Percentiles rank a stretch among this genome's conserved stretches.
phyloP scores from a whole-genome alignment of 2,329 filamentous ascomycete genomes.

The Drechmeria coniospora region DNA sequence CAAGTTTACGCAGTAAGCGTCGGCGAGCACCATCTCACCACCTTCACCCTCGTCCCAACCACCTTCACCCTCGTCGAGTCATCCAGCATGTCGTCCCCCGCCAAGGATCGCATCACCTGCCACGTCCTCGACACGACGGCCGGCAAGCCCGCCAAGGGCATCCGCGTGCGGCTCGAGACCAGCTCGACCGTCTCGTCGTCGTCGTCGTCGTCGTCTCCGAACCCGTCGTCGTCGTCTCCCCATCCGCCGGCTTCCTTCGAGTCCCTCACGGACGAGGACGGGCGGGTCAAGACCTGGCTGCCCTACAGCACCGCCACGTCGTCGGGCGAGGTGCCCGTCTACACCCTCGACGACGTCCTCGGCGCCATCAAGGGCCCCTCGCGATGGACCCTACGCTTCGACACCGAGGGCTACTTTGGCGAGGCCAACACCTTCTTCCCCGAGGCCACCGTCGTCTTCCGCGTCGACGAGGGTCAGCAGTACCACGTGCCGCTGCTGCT shows the following conservation, averaged over 20 bases:
- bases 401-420: slow-evolving; percentile 58
- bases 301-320: slow-evolving; percentile 35
- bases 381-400: slow-evolving; percentile 56
- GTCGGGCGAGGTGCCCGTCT: slow-evolving; percentile 40
- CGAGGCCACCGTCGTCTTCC: slow-evolving; percentile 39
- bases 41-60: no score
- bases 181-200: slow-evolving; percentile 14
- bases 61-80: no score
- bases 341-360: slow-evolving; percentile 42
- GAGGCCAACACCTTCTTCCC: slow-evolving; percentile 46
- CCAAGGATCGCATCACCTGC: slow-evolving; percentile 61
- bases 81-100: no score
- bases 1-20: no score
- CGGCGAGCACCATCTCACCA: no score
- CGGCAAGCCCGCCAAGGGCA: slow-evolving; percentile 50
- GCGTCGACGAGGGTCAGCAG: slow-evolving; percentile 42
- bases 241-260: slow-evolving; percentile 34
- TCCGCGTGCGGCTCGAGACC: slow-evolving; percentile 51
- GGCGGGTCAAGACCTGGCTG: slow-evolving; percentile 56
- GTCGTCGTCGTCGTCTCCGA: slow-evolving; percentile 11
- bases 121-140: slow-evolving; percentile 73
- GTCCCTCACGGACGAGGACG: slow-evolving; percentile 60
- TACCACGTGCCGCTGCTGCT: slow-evolving; percentile 70
- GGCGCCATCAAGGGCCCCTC: slow-evolving; percentile 27
- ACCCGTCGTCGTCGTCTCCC: slow-evolving; percentile 13